phyloP scores from a whole-genome alignment of 192 early-diverging fungal species.

The Coemansia sp. region DNA sequence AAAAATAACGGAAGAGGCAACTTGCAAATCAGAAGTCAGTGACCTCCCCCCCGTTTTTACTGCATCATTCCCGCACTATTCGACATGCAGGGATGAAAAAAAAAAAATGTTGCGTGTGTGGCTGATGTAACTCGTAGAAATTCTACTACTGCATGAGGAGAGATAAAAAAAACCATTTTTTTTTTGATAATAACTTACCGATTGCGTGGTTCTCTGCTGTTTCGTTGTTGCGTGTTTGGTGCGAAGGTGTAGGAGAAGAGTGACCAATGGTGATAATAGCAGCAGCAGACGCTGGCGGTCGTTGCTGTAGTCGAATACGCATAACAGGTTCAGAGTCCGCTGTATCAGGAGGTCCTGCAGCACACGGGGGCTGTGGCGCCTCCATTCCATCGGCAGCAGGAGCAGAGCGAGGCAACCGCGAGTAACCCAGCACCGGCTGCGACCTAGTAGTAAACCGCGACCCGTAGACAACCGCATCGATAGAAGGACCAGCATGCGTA shows the following conservation, averaged over 20 bases:
- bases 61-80: not conserved
- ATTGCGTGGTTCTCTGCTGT: not conserved
- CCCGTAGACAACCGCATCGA: conserved; percentile 23
- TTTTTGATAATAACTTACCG: not conserved
- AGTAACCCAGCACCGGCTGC: conserved; percentile 1
- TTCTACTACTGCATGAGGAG: not conserved
- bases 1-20: not conserved
- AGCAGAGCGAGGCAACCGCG: conserved; percentile 1
- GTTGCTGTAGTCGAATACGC: conserved; percentile 32
- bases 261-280: not conserved
- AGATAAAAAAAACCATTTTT: not conserved
- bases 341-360: not conserved
- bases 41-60: not conserved
- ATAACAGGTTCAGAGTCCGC: conserved; percentile 15
- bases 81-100: not conserved
- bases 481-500: conserved; percentile 38
- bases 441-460: not conserved
- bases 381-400: not conserved
- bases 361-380: not conserved
- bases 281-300: conserved; percentile 6
- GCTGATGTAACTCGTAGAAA: not conserved
- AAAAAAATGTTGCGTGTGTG: not conserved
- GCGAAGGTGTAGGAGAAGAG: not conserved
- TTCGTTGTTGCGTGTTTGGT: not conserved
- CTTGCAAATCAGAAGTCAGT: not conserved